Percentiles rank a stretch among this genome's conserved stretches.
Conservation (phyloP, 305 asterid species). For the Fraxinus baroniana region DNA sequence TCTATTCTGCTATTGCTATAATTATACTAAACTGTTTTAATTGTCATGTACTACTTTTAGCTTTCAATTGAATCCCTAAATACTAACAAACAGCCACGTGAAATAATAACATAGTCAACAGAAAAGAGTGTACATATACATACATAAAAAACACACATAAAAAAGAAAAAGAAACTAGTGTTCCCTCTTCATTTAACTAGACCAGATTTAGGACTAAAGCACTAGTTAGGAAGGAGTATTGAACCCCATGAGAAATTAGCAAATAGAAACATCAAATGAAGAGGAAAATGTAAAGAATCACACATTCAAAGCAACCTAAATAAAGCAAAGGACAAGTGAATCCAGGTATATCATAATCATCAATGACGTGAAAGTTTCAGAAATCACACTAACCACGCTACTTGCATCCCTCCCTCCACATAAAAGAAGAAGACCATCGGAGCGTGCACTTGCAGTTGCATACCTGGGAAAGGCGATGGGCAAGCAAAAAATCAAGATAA, state of each 20-base stretch:
- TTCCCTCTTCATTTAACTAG: not conserved
- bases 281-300: conserved; percentile 1
- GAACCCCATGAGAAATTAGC: not conserved
- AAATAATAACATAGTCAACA: too few species aligned
- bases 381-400: conserved; percentile 74
- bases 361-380: conserved; percentile 4
- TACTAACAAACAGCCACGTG: not conserved
- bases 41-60: not conserved
- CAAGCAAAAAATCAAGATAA: not conserved
- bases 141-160: not conserved
- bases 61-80: not conserved
- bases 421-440: conserved; percentile 98
- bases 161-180: conserved; percentile 4
- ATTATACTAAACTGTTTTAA: not conserved
- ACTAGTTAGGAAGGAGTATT: not conserved
- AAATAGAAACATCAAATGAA: not conserved
- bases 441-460: conserved; percentile 98
- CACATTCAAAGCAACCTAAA: conserved; percentile 1
- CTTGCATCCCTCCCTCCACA: conserved; percentile 99
- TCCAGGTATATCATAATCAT: not conserved
- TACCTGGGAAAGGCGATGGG: conserved; percentile 55
- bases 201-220: conserved; percentile 8
- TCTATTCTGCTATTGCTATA: not conserved
- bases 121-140: too few species aligned
- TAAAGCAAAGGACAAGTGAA: conserved; percentile 14